phyloP scores from a whole-genome alignment of 2,329 filamentous ascomycete species.

The Verticillium klebahnii region DNA sequence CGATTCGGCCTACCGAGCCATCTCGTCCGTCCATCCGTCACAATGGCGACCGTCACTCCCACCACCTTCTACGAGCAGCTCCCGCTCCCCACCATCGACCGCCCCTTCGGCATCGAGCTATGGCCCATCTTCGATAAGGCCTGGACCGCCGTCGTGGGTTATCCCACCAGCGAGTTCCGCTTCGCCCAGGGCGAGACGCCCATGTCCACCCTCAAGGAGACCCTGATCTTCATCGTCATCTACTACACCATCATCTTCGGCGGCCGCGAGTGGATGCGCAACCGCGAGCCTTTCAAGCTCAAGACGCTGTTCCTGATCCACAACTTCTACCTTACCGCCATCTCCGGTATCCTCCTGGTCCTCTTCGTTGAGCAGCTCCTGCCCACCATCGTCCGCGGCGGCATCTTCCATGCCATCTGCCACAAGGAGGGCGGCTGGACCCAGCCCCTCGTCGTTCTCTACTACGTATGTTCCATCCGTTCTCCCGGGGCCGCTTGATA shows the following conservation, averaged over 20 bases:
- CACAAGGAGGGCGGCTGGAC: slow-evolving; percentile 82
- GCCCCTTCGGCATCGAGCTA: slow-evolving; percentile 83
- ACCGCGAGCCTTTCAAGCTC: slow-evolving; percentile 78
- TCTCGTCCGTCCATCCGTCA: slow-evolving; percentile 1
- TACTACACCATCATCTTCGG: slow-evolving; percentile 96
- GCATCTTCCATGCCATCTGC: slow-evolving; percentile 89
- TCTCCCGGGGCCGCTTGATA: slow-evolving; percentile 16
- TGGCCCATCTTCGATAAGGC: slow-evolving; percentile 94
- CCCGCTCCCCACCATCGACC: slow-evolving; percentile 77
- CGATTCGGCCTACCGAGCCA: not conserved
- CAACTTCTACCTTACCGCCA: slow-evolving; percentile 88
- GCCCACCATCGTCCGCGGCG: slow-evolving; percentile 73
- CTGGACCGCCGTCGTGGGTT: slow-evolving; percentile 72
- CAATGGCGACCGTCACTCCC: slow-evolving; percentile 30
- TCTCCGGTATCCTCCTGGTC: slow-evolving; percentile 74
- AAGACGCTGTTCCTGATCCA: slow-evolving; percentile 89
- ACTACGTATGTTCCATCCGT: slow-evolving; percentile 68
- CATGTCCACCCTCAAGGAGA: slow-evolving; percentile 85
- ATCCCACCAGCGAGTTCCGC: slow-evolving; percentile 78
- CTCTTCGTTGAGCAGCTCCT: slow-evolving; percentile 91
- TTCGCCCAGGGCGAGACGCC: slow-evolving; percentile 80
- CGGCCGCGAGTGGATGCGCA: slow-evolving; percentile 87
- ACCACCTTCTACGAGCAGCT: slow-evolving; percentile 49
- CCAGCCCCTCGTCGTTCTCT: slow-evolving; percentile 84
- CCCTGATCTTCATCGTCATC: slow-evolving; percentile 71